A percentile compares a stretch with the other conserved stretches of the same genome.
Evolutionary conservation across 306 rosid species (phyloP).

Genomic region (Inga leiocalycina): DNA sequence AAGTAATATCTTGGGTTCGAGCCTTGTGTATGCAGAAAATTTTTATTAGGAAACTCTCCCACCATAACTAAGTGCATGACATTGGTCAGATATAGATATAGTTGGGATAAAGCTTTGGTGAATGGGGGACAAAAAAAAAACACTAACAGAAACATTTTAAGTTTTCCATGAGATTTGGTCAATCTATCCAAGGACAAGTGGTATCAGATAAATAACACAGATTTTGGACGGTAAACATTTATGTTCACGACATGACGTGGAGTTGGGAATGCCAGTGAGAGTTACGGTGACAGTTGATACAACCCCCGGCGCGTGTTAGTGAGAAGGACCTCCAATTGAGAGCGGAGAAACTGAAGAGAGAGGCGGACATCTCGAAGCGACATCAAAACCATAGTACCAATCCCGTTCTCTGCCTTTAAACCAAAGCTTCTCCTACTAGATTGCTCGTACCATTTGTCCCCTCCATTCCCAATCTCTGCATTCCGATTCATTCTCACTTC

Average conservation of each 20-base stretch:
- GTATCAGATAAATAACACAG: too few relatives aligned
- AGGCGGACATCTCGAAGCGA: constrained; percentile 76
- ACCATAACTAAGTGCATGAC: too few relatives aligned
- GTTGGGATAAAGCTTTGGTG: too few relatives aligned
- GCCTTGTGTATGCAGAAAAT: too few relatives aligned
- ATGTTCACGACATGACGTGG: background rate
- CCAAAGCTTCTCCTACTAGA: background rate
- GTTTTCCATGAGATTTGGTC: too few relatives aligned
- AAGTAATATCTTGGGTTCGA: too few relatives aligned
- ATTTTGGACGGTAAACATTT: background rate
- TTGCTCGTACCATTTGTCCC: background rate
- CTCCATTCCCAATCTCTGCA: constrained; percentile 29
- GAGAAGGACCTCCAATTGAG: background rate
- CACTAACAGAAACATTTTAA: too few relatives aligned
- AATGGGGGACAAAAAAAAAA: too few relatives aligned
- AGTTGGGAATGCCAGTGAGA: background rate
- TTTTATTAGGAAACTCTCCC: too few relatives aligned
- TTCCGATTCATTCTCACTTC: constrained; percentile 29
- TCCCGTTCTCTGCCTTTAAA: constrained; percentile 29
- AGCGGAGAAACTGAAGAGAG: constrained; percentile 64
- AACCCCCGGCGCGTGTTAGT: constrained; percentile 58
- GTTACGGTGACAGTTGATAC: background rate
- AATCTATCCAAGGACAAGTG: too few relatives aligned
- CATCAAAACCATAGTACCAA: background rate
- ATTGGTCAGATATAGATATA: too few relatives aligned